Evolutionary conservation across 1,284 basidiomycete genomes (phyloP), one percentile per base, ranked within the genome.

Genomic region (Cryptococcus neoformans): DNA sequence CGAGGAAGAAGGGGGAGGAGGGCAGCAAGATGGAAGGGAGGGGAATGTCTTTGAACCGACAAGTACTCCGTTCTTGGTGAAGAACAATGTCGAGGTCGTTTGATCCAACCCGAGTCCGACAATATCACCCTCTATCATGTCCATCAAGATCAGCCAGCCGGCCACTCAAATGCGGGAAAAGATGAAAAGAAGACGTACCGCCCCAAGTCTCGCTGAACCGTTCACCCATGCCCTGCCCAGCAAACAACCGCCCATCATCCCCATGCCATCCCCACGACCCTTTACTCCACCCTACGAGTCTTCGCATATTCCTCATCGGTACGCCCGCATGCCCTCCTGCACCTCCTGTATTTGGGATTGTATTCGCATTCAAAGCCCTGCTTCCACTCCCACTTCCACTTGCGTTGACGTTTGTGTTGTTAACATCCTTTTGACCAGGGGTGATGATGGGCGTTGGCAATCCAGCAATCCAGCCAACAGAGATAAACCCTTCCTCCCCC

Each of bases 221-320:
- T 53, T 81, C 82, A 6, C 89, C 90, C 40, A 81, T 83, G 63
- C 85, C 88, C 60, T 88, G 85, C 4, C 85, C 84, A 21, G 87
- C 84, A 76, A 90, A 92, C 2, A 85, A 82, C 62, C 82, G 83
- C 5, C 93, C 93, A 69, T 92, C 92, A 71, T 95, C 92, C n/a
- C 88, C 90, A 70, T 94, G 90, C 76, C 92, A 97, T 42, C 91
- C 92, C 87, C 89, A 95, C n/a, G 89, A 92, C 54, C 86, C 83
- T 60, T 81, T 80, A 72, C 94, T 92, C 90, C 90, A 94, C 3
- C 92, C 92, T 12, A 92, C 91, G 39, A 94, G 82, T 53, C 91
- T 85, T 34, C 83, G 83, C 51, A 89, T 77, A 67, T 84, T 84
- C 46, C 87, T 85, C 28, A 28, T 28, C 28, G 28, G 28, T 35